phyloP scores from a whole-genome alignment of 805 yeast genomes.

The Candida stauntonica region DNA sequence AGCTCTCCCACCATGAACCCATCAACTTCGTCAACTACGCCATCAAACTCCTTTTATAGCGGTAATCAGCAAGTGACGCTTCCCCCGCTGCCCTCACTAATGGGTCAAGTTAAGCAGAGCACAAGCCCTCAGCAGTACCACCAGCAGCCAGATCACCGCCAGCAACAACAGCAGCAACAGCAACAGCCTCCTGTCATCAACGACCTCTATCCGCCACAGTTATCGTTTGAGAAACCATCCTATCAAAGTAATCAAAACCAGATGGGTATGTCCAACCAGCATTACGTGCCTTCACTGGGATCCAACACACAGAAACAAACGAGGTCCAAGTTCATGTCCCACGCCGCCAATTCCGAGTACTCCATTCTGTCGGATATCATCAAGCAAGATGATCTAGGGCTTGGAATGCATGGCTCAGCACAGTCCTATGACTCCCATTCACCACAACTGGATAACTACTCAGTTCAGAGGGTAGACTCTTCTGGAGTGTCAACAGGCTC shows the following conservation, averaged over 20 bases:
- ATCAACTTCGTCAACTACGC: not conserved
- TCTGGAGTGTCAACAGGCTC: conserved; percentile 5
- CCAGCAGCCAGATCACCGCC: too few relatives aligned
- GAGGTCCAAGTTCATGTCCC: conserved; percentile 48
- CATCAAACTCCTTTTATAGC: not conserved
- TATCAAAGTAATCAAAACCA: not conserved
- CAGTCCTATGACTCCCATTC: conserved; percentile 11
- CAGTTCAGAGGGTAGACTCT: conserved; percentile 8
- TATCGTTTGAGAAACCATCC: conserved; percentile 3
- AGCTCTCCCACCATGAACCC: not conserved
- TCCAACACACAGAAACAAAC: not conserved
- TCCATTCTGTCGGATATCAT: conserved; percentile 63
- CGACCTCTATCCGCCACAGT: conserved; percentile 14
- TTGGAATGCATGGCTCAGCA: conserved; percentile 1
- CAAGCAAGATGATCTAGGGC: conserved; percentile 31
- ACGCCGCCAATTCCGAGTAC: conserved; percentile 72
- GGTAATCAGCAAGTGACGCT: conserved; percentile 1
- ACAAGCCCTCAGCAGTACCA: not conserved
- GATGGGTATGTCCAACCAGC: conserved; percentile 20
- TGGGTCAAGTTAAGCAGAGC: conserved; percentile 3
- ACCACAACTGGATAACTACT: conserved; percentile 9
- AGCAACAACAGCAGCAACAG: too few relatives aligned
- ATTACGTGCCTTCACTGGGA: conserved; percentile 8
- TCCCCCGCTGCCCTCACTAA: conserved; percentile 6
- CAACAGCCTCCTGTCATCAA: conserved; percentile 3